A percentile compares a stretch with the other conserved stretches of the same genome.
Evolutionary conservation across 257 asterid genomes (phyloP).

Genomic region (Solanum dulcamara): DNA sequence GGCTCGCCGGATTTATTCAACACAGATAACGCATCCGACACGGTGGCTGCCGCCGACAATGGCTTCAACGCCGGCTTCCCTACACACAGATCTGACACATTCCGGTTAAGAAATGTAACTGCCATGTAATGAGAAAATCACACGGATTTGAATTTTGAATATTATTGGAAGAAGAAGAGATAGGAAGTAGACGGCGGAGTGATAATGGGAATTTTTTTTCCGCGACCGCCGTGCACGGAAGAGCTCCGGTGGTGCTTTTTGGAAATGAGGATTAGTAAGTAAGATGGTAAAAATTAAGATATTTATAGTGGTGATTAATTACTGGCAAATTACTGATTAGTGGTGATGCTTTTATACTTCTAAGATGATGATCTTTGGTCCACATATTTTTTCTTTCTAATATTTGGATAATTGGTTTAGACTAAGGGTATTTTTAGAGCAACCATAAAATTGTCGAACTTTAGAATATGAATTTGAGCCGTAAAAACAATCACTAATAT

Average conservation of each 20-base stretch:
- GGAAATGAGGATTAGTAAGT: neutral
- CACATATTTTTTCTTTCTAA: neutral
- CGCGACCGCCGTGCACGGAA: neutral
- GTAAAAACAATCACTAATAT: too few relatives aligned
- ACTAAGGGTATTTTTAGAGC: neutral
- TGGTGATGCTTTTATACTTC: neutral
- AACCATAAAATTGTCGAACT: neutral
- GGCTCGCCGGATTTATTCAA: slow-evolving; percentile 33
- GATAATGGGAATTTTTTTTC: neutral
- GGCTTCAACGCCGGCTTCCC: slow-evolving; percentile 71
- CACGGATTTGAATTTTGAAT: neutral
- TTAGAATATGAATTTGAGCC: neutral
- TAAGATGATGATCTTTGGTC: neutral
- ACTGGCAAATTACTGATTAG: neutral
- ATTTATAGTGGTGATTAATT: neutral
- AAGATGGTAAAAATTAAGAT: neutral
- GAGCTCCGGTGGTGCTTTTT: neutral
- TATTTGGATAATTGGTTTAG: neutral
- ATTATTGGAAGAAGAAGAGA: neutral
- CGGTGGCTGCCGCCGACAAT: slow-evolving; percentile 31
- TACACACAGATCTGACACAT: slow-evolving; percentile 62
- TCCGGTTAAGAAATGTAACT: slow-evolving; percentile 42
- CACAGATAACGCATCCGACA: slow-evolving; percentile 38
- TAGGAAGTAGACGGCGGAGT: neutral
- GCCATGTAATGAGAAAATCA: slow-evolving; percentile 48